Conservation (phyloP, 805 yeast species). For the Spathaspora passalidarum region DNA sequence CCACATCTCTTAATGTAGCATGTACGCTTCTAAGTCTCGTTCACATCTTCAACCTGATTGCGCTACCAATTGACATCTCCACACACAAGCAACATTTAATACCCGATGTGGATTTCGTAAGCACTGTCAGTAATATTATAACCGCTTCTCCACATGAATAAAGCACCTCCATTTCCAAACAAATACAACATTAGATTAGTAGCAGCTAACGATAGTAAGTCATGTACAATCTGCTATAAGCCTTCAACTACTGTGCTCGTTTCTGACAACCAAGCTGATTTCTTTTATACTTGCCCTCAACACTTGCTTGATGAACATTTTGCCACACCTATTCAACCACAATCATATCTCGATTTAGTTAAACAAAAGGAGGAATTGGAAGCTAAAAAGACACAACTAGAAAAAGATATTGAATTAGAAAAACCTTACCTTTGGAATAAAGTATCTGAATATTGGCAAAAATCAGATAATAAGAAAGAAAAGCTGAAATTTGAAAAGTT, state of each 20-base stretch:
- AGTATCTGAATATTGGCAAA: constrained; percentile 16
- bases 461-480: constrained; percentile 17
- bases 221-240: constrained; percentile 52
- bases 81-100: too few relatives aligned
- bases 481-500: constrained; percentile 17
- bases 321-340: constrained; percentile 37
- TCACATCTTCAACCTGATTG: too few relatives aligned
- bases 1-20: too few relatives aligned
- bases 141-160: not conserved
- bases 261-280: constrained; percentile 45
- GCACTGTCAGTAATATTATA: too few relatives aligned
- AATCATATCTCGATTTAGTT: constrained; percentile 28
- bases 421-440: constrained; percentile 36
- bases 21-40: too few relatives aligned
- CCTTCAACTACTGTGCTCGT: constrained; percentile 46
- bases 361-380: constrained; percentile 17
- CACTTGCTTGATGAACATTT: constrained; percentile 49
- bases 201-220: constrained; percentile 36
- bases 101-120: too few relatives aligned
- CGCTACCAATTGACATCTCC: too few relatives aligned
- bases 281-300: constrained; percentile 48
- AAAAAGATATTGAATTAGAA: constrained; percentile 21
- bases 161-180: constrained; percentile 27
- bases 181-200: constrained; percentile 42
- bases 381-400: constrained; percentile 17